Evolutionary conservation across 495 filamentous ascomycete species (phyloP).

Genomic region (Annulohypoxylon bovei): DNA sequence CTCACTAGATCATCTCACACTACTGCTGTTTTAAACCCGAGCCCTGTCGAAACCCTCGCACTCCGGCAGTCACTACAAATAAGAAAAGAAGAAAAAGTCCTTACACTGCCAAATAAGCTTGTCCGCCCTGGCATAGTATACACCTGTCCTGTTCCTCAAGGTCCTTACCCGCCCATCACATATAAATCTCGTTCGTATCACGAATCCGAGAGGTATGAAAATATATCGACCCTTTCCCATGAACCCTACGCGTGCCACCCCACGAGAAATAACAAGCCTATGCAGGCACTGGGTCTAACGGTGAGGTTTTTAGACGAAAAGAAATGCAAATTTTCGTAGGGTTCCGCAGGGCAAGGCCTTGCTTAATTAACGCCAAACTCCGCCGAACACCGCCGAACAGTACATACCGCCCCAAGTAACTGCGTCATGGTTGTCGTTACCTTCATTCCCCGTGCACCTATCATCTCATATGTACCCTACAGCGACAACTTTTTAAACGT

Average conservation of each 20-base stretch:
- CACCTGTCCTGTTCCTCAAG: constrained; percentile 19
- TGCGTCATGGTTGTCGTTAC: constrained; percentile 25
- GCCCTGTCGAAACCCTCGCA: constrained; percentile 1
- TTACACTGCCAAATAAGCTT: neutral
- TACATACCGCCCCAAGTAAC: neutral
- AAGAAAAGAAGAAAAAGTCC: neutral
- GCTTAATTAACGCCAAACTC: constrained; percentile 37
- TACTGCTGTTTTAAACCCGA: neutral
- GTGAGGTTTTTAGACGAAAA: neutral
- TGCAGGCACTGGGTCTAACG: constrained; percentile 35
- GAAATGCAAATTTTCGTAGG: neutral
- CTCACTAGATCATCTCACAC: neutral
- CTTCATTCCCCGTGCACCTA: constrained; percentile 4
- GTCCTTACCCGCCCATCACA: constrained; percentile 4
- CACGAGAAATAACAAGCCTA: constrained; percentile 25
- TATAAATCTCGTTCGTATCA: constrained; percentile 12
- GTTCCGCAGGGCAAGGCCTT: neutral
- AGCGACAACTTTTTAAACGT: neutral
- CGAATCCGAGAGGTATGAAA: constrained; percentile 5
- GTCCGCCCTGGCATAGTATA: constrained; percentile 24
- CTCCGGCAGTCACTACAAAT: neutral
- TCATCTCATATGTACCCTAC: neutral
- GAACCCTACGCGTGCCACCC: constrained; percentile 4
- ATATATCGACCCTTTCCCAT: constrained; percentile 3
- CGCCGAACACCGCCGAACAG: constrained; percentile 18